Evolutionary conservation across 2,329 filamentous ascomycete genomes (phyloP), one percentile per base, ranked within the genome.

Genomic region (Colletotrichum agaves): DNA sequence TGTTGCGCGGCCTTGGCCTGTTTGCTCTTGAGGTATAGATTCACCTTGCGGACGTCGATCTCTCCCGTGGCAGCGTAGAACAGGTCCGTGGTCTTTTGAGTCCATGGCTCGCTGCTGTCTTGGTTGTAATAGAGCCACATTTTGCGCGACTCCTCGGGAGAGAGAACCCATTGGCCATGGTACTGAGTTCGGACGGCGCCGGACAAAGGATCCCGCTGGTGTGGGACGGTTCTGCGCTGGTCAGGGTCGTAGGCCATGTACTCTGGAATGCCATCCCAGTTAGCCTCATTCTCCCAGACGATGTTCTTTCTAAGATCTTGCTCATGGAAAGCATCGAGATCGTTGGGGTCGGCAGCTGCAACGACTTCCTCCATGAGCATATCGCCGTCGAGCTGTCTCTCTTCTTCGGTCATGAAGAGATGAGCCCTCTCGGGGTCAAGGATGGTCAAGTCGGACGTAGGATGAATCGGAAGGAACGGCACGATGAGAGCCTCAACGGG

Each of bases 11-110:
- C 15, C n/a, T 15, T 35, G 7, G n/a, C n/a, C 12, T 35, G 4
- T 52, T 68, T 65, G 65, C 39, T 65, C 5, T 49, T 65, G 35
- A 71, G 70, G 44, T 78, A 78, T 1, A 62, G 47, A 23, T 75
- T 73, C 69, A 72, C 71, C 3, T 64, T 73, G n/a, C 74, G 70
- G 2, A 72, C 23, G 15, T 78, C 73, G 37, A 72, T 43, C 17
- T 59, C 33, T 6, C 67, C 71, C 1, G 47, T 64, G 17, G 61
- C 61, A 4, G n/a, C 21, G n/a, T 73, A 76, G 39, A 73, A 70
- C 2, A 62, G 31, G 31, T 76, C 74, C 1, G 52, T 31, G 12
- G 59, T 63, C 19, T 63, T 50, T 33, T 67, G 67, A 3, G 63
- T 67, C 31, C 50, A 62, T 3, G 49, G 43, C 15, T 70, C 4